A percentile compares a stretch with the other conserved stretches of the same genome.
Conservation (phyloP, 176 grass and related monocot species). For the Alopecurus myosuroides region DNA sequence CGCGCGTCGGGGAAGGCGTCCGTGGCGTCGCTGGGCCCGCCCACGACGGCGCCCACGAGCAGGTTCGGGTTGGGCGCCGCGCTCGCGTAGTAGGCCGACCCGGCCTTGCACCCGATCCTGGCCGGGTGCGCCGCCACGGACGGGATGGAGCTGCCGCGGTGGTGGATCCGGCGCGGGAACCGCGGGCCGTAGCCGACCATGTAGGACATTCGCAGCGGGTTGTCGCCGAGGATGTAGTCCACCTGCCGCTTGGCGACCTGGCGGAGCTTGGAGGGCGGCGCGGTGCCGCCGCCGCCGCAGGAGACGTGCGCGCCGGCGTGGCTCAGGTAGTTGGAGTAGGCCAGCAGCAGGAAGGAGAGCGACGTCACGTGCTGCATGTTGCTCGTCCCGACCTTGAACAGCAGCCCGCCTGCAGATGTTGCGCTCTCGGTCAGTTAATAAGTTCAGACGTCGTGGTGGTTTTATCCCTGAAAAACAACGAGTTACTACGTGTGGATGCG, state of each 20-base stretch:
- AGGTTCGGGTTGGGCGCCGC: slow-evolving; percentile 55
- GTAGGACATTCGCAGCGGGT: slow-evolving; percentile 69
- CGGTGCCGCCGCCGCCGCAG: slow-evolving; percentile 34
- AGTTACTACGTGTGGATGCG: neutral
- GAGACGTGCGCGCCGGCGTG: slow-evolving; percentile 56
- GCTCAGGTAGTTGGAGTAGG: slow-evolving; percentile 78
- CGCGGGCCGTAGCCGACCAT: slow-evolving; percentile 59
- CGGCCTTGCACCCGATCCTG: slow-evolving; percentile 36
- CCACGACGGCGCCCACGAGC: slow-evolving; percentile 48
- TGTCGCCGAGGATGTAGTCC: slow-evolving; percentile 69
- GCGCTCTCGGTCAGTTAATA: neutral
- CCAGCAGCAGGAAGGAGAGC: slow-evolving; percentile 70
- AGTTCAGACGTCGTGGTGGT: neutral
- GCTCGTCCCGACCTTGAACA: slow-evolving; percentile 70
- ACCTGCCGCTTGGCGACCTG: slow-evolving; percentile 74
- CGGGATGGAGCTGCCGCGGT: slow-evolving; percentile 56
- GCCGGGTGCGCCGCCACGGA: slow-evolving; percentile 22
- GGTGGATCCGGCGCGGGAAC: slow-evolving; percentile 55
- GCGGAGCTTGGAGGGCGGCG: slow-evolving; percentile 46
- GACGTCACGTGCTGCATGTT: slow-evolving; percentile 87
- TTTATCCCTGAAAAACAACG: neutral
- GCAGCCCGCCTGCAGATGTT: slow-evolving; percentile 36
- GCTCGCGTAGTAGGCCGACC: slow-evolving; percentile 37
- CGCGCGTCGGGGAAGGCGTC: slow-evolving; percentile 53
- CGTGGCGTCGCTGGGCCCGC: slow-evolving; percentile 43